A percentile compares a stretch with the other conserved stretches of the same genome.
These are phyloP conservation scores for Mesembryanthemum crystallinum DNA, from an alignment of 148 eudicot species.

Conservation along the genomic window DNA sequence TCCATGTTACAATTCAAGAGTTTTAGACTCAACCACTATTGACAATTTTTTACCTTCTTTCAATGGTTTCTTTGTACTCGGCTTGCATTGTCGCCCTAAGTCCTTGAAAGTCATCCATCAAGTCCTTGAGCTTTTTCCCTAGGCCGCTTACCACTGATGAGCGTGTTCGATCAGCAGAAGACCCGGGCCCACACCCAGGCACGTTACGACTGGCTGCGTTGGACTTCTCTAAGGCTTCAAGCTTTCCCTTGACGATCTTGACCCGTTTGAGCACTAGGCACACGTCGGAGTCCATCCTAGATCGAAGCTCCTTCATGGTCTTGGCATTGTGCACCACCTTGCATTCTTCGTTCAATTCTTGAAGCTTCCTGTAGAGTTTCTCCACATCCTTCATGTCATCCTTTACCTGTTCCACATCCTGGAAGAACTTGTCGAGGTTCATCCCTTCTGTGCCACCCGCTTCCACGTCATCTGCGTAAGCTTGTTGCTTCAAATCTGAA, in stretches of 20 bases:
- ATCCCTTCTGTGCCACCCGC: conserved; percentile 28
- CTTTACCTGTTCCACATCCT: conserved; percentile 59
- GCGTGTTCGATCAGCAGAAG: conserved; percentile 50
- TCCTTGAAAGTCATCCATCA: conserved; percentile 61
- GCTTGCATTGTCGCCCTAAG: conserved; percentile 43
- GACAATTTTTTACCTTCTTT: conserved; percentile 34
- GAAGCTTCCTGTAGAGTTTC: conserved; percentile 40
- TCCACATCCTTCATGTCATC: conserved; percentile 52
- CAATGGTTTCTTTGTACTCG: conserved; percentile 56
- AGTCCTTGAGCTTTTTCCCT: conserved; percentile 51
- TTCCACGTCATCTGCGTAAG: conserved; percentile 21
- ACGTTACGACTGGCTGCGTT: conserved; percentile 44
- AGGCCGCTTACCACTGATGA: conserved; percentile 48
- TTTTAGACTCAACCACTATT: too few species aligned
- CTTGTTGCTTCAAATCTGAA: conserved; percentile 18
- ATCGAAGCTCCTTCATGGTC: conserved; percentile 51
- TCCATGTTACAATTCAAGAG: too few species aligned
- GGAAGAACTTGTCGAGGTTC: conserved; percentile 47
- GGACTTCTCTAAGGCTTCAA: conserved; percentile 51
- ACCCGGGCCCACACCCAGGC: conserved; percentile 45
- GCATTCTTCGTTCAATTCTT: conserved; percentile 48
- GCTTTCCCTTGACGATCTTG: conserved; percentile 45
- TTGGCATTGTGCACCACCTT: conserved; percentile 46
- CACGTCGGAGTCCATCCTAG: conserved; percentile 44
- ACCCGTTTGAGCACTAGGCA: conserved; percentile 41